These are phyloP conservation scores for Bothia castanella DNA, from an alignment of 1,284 basidiomycete species.

Conservation along the genomic window DNA sequence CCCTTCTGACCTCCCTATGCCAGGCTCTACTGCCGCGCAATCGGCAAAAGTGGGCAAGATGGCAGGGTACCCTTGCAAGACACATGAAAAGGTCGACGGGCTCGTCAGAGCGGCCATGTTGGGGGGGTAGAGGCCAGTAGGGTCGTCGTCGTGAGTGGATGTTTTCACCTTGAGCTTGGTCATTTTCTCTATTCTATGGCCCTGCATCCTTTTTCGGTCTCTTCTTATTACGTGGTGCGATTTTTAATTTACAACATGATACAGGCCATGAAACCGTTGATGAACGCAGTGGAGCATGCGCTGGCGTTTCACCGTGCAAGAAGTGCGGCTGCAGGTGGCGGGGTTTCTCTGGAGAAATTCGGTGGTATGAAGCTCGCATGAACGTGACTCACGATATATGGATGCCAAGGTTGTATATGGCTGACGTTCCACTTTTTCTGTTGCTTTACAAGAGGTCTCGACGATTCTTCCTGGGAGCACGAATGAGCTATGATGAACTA, in stretches of 20 bases:
- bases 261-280: conserved; percentile 77
- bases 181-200: background rate
- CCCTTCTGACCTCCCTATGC: conserved; percentile 50
- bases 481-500: no score
- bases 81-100: conserved; percentile 75
- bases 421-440: no score
- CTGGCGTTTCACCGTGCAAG: conserved; percentile 51
- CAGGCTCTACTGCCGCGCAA: conserved; percentile 52
- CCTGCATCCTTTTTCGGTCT: background rate
- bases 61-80: conserved; percentile 75
- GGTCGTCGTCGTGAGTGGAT: conserved; percentile 60
- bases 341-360: conserved; percentile 12
- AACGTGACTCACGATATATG: no score
- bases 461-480: no score
- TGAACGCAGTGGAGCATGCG: conserved; percentile 77
- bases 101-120: conserved; percentile 63
- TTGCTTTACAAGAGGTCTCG: no score
- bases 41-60: conserved; percentile 79
- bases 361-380: no score
- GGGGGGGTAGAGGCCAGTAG: conserved; percentile 58
- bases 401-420: no score
- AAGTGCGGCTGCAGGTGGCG: conserved; percentile 16
- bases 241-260: conserved; percentile 6
- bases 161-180: background rate
- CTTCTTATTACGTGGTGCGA: background rate